Conservation (phyloP, 2,329 filamentous ascomycete genomes). For the Ophiocordyceps unilateralis region DNA sequence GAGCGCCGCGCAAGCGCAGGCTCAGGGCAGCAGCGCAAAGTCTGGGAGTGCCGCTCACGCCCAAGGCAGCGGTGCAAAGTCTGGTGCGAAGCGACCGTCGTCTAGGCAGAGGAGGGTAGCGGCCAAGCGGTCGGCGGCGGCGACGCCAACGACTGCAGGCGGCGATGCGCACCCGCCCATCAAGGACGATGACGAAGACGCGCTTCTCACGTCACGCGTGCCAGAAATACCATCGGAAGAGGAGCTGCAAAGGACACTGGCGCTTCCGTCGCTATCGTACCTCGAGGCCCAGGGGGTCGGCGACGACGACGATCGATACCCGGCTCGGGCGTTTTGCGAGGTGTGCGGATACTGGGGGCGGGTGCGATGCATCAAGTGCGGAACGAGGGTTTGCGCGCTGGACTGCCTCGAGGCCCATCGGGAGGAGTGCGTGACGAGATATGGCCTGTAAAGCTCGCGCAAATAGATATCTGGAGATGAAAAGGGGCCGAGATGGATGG, state of each 20-base stretch:
- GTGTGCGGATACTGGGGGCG: slow-evolving; percentile 72
- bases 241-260: slow-evolving; percentile 47
- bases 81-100: slow-evolving; percentile 2
- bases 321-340: slow-evolving; percentile 52
- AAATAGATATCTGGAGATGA: background rate
- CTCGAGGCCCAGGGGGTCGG: slow-evolving; percentile 38
- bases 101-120: slow-evolving; percentile 13
- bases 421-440: slow-evolving; percentile 52
- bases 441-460: slow-evolving; percentile 30
- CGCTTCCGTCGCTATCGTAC: slow-evolving; percentile 49
- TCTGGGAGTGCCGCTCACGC: slow-evolving; percentile 8
- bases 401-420: slow-evolving; percentile 57
- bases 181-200: slow-evolving; percentile 28
- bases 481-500: too few relatives aligned
- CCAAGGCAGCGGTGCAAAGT: slow-evolving; percentile 4
- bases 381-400: slow-evolving; percentile 59
- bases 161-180: background rate
- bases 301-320: slow-evolving; percentile 22
- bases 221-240: slow-evolving; percentile 39
- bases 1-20: slow-evolving; percentile 8
- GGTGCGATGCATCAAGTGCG: slow-evolving; percentile 61
- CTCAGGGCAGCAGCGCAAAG: slow-evolving; percentile 6
- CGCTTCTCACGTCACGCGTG: slow-evolving; percentile 39
- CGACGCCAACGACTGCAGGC: slow-evolving; percentile 4
- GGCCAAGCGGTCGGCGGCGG: slow-evolving; percentile 9